Base-by-base conservation (phyloP, 371 early-diverging fungal genomes). In the Umbelopsis sp. region DNA sequence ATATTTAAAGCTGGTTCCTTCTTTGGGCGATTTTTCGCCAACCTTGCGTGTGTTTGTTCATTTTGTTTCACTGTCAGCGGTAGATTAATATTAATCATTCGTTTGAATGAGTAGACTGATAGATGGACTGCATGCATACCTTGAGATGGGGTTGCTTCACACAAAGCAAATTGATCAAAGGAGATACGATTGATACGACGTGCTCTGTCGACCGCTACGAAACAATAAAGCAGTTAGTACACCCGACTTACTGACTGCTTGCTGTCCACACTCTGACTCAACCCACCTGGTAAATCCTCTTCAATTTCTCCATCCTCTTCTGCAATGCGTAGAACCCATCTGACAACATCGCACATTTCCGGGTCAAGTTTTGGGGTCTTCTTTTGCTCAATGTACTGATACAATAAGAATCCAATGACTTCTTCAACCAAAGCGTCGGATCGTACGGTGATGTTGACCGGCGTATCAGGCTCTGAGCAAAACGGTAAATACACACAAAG, bases 231-330 rank as follows among this genome's bases (percentile, higher is more conserved):
- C 22, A 22, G 22, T 22, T 22, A 22, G 22, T 22, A 22, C 22
- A 22, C 22, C 22, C 22, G 22, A 22, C 22, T 22, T 22, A 22
- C 22, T 22, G 22, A 22, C 22, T 22, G 22, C 22, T 22, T 22
- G 22, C 22, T 22, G 22, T 22, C 22, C 22, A 22, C 22, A 22
- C 22, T 12, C 25, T 38, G n/a, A 4, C 57, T 45, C 22, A 16
- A 65, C 52, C 69, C 84, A 93, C 94, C 96, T 48, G 98, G 98
- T 72, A 98, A 89, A 78, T 97, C 97, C 45, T 97, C 97, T 72
- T 98, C 99, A 63, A 97, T 91, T 45, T 88, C 89, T 18, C 98
- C 98, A 83, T 96, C 96, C 65, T 96, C 97, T 73, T 96, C 98
- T 3, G 93, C 96, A 69, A 98, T 96, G 57, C 95, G 81, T 79